Conservation (phyloP, 352 stramenopile species). For the Thalassiosira hispida region DNA sequence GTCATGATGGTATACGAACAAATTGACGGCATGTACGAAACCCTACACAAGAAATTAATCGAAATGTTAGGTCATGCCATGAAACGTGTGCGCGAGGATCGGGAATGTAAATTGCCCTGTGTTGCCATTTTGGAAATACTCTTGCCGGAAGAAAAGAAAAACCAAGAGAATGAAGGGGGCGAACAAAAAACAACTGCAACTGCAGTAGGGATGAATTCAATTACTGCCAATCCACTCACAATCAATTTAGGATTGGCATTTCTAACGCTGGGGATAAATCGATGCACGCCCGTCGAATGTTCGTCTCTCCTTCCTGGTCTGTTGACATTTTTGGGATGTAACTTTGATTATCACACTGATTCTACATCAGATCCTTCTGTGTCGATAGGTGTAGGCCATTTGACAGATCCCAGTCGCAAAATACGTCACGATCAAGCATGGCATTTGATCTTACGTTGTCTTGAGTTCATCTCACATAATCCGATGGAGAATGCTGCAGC, state of each 20-base stretch:
- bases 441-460: constrained; percentile 55
- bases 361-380: not conserved
- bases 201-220: not conserved
- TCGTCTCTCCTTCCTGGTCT: constrained; percentile 37
- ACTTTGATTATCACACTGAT: constrained; percentile 12
- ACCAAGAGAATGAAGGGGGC: not conserved
- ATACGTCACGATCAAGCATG: constrained; percentile 48
- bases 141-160: not conserved
- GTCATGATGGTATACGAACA: constrained; percentile 8
- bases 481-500: constrained; percentile 32
- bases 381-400: constrained; percentile 8
- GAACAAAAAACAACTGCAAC: not conserved
- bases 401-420: constrained; percentile 43
- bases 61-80: constrained; percentile 79
- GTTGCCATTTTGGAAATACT: constrained; percentile 68
- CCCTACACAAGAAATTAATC: constrained; percentile 75
- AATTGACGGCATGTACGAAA: constrained; percentile 35
- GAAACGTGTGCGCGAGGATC: constrained; percentile 77
- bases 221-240: constrained; percentile 69
- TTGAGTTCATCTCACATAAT: constrained; percentile 45
- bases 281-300: constrained; percentile 49
- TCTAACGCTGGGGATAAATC: constrained; percentile 74
- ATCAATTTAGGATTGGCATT: constrained; percentile 79
- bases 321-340: constrained; percentile 44
- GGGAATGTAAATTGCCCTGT: constrained; percentile 62